Evolutionary conservation across 1,284 basidiomycete species (phyloP).

Genomic region (Termitomyces sp.): DNA sequence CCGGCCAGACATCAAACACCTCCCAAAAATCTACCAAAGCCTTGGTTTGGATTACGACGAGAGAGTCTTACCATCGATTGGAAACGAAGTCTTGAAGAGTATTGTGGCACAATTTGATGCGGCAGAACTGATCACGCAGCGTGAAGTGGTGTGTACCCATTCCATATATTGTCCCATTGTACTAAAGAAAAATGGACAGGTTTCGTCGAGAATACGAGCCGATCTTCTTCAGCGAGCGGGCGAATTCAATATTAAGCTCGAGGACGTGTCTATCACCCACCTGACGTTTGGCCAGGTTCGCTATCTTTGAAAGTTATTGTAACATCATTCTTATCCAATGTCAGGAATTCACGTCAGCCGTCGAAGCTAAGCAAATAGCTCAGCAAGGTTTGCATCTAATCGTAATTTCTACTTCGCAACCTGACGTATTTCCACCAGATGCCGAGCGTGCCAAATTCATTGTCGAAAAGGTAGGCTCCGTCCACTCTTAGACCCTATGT

Average conservation of each 20-base stretch:
- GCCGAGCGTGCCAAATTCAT: conserved; percentile 99
- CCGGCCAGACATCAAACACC: conserved; percentile 83
- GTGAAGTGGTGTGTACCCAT: conserved; percentile 63
- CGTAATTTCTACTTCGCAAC: conserved; percentile 1
- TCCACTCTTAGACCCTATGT: background rate
- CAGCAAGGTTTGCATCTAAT: conserved; percentile 68
- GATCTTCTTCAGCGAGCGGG: conserved; percentile 91
- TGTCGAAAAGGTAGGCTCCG: conserved; percentile 79
- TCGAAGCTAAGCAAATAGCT: conserved; percentile 97
- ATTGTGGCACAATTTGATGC: conserved; percentile 99
- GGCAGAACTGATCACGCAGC: conserved; percentile 90
- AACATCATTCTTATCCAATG: conserved; percentile 17
- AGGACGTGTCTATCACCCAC: conserved; percentile 96
- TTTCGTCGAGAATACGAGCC: conserved; percentile 90
- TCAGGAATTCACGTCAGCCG: conserved; percentile 88
- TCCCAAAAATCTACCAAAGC: conserved; percentile 92
- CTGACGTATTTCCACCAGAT: conserved; percentile 44
- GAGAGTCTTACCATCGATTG: conserved; percentile 88
- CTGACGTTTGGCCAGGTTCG: conserved; percentile 75
- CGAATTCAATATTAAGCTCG: conserved; percentile 94
- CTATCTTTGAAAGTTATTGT: background rate
- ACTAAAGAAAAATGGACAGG: conserved; percentile 36
- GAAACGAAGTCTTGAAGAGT: conserved; percentile 96
- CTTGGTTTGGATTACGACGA: conserved; percentile 98
- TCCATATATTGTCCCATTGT: background rate